Conservation (phyloP, 2,329 filamentous ascomycete genomes). For the Monilinia polystroma region DNA sequence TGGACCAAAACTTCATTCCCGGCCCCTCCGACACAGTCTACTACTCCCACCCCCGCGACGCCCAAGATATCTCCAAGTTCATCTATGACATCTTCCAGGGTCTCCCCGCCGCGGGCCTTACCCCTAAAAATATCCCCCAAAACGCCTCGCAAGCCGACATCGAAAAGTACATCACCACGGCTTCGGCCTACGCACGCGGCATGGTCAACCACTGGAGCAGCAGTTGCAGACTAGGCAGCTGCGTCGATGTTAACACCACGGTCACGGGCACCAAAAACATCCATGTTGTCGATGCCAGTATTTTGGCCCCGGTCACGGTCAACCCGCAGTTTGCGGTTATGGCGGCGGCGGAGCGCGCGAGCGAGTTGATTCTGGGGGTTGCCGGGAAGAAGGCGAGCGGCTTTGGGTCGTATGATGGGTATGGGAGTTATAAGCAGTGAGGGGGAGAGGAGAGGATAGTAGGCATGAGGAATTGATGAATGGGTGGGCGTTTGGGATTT, state of each 20-base stretch:
- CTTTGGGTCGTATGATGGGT: neutral
- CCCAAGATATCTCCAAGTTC: conserved; percentile 49
- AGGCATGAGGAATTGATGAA: too few relatives aligned
- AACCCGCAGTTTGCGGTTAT: conserved; percentile 57
- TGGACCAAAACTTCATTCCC: conserved; percentile 47
- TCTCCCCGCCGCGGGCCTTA: conserved; percentile 46
- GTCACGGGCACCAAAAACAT: conserved; percentile 52
- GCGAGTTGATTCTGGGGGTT: conserved; percentile 47
- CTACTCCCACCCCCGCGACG: conserved; percentile 50
- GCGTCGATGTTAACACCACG: conserved; percentile 49
- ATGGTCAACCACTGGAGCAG: conserved; percentile 55
- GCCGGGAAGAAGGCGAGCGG: too few relatives aligned
- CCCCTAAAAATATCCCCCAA: conserved; percentile 49
- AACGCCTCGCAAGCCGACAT: conserved; percentile 50
- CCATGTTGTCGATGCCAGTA: conserved; percentile 52
- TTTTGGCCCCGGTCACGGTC: conserved; percentile 51
- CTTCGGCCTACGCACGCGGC: conserved; percentile 49
- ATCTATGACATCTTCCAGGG: conserved; percentile 51
- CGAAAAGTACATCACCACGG: conserved; percentile 50
- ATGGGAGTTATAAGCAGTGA: neutral
- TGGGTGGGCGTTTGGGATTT: neutral
- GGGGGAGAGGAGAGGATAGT: too few relatives aligned
- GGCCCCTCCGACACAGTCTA: conserved; percentile 47
- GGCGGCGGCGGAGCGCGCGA: conserved; percentile 52
- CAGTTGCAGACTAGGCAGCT: conserved; percentile 51